Percentiles rank a stretch among this genome's conserved stretches.
phyloP scores from a whole-genome alignment of 164 flowering plant genomes.

The Chloranthus sessilifolius region DNA sequence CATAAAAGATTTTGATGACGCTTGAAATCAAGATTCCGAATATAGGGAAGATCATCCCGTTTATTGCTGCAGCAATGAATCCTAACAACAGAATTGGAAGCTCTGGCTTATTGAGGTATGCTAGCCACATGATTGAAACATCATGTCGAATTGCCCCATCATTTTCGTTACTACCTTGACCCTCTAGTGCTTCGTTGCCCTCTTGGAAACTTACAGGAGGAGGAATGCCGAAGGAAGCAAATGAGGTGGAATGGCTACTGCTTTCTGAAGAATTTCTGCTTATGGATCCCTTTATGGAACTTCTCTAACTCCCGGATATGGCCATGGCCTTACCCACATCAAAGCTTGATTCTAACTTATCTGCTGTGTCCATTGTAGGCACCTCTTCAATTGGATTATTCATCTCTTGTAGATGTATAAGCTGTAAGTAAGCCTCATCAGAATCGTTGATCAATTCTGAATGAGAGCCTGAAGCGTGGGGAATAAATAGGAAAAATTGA shows the following conservation, averaged over 20 bases:
- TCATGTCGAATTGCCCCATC: conserved; percentile 8
- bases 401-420: background rate
- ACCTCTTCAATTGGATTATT: conserved; percentile 6
- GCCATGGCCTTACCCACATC: conserved; percentile 8
- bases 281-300: conserved; percentile 21
- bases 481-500: background rate
- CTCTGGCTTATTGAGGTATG: conserved; percentile 53
- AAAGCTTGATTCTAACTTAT: background rate
- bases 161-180: background rate
- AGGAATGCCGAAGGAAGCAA: conserved; percentile 18
- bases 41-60: conserved; percentile 45
- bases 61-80: conserved; percentile 32
- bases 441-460: conserved; percentile 34
- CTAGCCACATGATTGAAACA: conserved; percentile 36
- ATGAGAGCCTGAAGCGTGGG: conserved; percentile 42
- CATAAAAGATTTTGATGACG: conserved; percentile 42
- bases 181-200: background rate
- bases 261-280: conserved; percentile 30
- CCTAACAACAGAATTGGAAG: conserved; percentile 39
- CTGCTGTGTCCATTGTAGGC: background rate
- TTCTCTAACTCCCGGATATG: conserved; percentile 22
- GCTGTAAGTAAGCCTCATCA: conserved; percentile 1
- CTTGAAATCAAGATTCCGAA: conserved; percentile 49
- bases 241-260: conserved; percentile 24
- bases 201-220: conserved; percentile 9